Conservation (phyloP, 169 alveolate genomes). For the Perkinsus chesapeaki region DNA sequence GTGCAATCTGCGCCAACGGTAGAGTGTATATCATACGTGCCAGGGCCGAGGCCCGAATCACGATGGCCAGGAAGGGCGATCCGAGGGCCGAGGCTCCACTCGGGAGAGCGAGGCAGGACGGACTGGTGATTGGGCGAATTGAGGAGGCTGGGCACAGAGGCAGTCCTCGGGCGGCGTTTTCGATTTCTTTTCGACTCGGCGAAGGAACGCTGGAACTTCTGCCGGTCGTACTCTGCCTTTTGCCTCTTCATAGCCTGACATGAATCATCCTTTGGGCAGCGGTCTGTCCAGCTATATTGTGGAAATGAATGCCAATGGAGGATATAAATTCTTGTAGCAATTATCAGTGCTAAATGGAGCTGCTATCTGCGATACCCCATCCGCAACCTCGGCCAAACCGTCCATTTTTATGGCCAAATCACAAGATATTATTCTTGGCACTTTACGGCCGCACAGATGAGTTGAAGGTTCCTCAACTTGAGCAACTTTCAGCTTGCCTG, state of each 20-base stretch:
- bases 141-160: background rate
- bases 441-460: too few species aligned
- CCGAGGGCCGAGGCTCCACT: background rate
- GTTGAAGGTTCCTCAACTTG: too few species aligned
- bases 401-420: too few species aligned
- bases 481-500: too few species aligned
- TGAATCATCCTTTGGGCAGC: too few species aligned
- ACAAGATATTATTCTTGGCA: too few species aligned
- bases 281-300: too few species aligned
- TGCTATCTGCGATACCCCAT: too few species aligned
- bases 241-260: background rate
- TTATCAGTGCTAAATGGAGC: too few species aligned
- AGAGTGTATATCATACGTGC: background rate
- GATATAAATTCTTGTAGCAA: too few species aligned
- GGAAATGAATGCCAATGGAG: too few species aligned
- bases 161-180: background rate
- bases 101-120: background rate
- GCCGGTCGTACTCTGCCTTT: background rate
- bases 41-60: background rate
- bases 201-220: background rate
- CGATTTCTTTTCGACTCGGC: background rate
- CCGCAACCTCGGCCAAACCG: too few species aligned
- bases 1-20: background rate
- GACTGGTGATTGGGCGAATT: background rate
- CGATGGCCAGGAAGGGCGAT: background rate